A percentile compares a stretch with the other conserved stretches of the same genome.
Conservation (phyloP, 2,329 filamentous ascomycete species). For the Beauveria australis region DNA sequence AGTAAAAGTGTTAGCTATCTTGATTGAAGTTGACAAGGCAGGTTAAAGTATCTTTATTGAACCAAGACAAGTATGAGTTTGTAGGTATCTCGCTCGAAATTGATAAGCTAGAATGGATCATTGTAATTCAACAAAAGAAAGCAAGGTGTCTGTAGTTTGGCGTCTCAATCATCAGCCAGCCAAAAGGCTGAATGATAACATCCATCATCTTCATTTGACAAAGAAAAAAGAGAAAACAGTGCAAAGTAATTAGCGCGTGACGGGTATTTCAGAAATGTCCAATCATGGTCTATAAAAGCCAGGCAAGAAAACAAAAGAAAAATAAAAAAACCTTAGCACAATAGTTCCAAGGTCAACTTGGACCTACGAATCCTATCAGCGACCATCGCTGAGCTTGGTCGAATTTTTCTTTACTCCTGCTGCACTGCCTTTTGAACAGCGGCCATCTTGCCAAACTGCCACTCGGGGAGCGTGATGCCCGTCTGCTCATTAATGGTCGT, state of each 20-base stretch:
- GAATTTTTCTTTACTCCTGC: conserved; percentile 11
- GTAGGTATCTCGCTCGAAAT: no score
- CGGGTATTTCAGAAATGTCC: background rate
- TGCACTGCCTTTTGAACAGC: conserved; percentile 26
- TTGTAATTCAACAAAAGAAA: no score
- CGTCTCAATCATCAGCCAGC: background rate
- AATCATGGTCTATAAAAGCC: background rate
- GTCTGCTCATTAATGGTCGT: conserved; percentile 83
- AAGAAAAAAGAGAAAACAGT: background rate
- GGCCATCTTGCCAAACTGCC: conserved; percentile 53
- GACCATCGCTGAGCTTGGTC: background rate
- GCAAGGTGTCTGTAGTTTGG: background rate
- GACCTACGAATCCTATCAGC: no score
- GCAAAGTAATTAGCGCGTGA: background rate
- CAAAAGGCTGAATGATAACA: no score
- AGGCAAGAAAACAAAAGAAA: background rate
- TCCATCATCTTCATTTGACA: background rate
- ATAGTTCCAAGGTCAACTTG: background rate
- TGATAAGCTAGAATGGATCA: no score
- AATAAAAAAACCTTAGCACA: background rate
- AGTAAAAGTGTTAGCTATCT: no score
- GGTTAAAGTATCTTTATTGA: no score
- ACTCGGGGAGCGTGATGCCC: conserved; percentile 69
- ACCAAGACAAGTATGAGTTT: no score
- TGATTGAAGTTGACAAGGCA: no score